Evolutionary conservation across 345 rosid genomes (phyloP), one percentile per base, ranked within the genome.

Genomic region (Linum tenue): DNA sequence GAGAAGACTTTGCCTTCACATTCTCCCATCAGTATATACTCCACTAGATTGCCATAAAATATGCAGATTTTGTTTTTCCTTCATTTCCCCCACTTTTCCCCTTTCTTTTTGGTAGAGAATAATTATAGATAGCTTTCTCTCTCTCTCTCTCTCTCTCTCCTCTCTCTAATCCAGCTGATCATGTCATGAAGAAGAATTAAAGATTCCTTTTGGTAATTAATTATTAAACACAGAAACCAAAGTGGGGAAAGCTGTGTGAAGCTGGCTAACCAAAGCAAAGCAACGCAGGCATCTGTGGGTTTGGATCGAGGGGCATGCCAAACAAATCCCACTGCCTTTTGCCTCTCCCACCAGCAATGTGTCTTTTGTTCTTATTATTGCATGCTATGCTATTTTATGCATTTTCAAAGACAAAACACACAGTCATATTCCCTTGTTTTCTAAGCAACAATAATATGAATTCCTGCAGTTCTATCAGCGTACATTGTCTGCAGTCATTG

Each of bases 291-390:
- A 73, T 64, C 0, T 73, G 76, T 22, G 69, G 31, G 31, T 22
- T 22, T 22, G 31, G 31, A 22, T 22, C 31, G 31, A 22, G 85
- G 2, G 14, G 53, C 92, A 86, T 75, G 90, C 84, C 80, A 22
- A 6, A 88, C 82, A 84, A 81, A 80, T 78, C 81, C 67, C 78
- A 83, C 80, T 75, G 69, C 69, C 68, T 72, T 58, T 60, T 22
- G 31, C 31, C 31, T 22, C 31, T 22, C 31, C 31, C n/a, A n/a
- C 31, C 31, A 22, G 31, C 31, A 22, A 22, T 22, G 31, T 22
- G 31, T 1, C 31, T 22, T 22, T 22, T 22, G 31, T 22, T 22
- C 31, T 22, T 22, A 22, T 22, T 22, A 22, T 22, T 22, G 31
- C 31, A 22, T 22, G 31, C 31, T 22, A 22, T 22, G 31, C 31